Conservation (phyloP, 2,329 filamentous ascomycete species). For the Aureobasidium sp. region DNA sequence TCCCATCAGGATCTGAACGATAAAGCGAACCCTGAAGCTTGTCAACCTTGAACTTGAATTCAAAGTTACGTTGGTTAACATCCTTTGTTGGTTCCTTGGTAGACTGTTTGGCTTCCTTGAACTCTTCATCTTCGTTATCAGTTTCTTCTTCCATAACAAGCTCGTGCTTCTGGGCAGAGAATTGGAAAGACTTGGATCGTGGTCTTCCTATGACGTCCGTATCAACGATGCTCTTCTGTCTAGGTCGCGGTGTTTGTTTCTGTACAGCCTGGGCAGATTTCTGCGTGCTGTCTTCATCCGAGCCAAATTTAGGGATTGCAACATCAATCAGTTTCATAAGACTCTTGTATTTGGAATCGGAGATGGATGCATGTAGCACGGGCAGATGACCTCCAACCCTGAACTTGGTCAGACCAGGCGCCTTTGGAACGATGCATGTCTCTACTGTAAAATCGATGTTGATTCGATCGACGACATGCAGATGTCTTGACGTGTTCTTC, state of each 20-base stretch:
- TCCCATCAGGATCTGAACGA: constrained; percentile 69
- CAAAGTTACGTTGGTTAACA: constrained; percentile 82
- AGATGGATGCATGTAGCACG: constrained; percentile 81
- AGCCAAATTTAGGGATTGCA: constrained; percentile 74
- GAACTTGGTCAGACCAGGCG: constrained; percentile 83
- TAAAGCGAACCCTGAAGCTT: constrained; percentile 89
- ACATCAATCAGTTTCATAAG: constrained; percentile 95
- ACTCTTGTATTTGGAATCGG: constrained; percentile 93
- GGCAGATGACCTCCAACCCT: constrained; percentile 87
- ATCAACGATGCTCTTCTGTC: constrained; percentile 20
- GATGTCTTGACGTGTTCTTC: constrained; percentile 53
- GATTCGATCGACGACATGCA: constrained; percentile 92
- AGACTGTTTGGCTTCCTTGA: constrained; percentile 53
- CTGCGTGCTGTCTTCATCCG: constrained; percentile 26
- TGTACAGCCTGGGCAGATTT: background rate
- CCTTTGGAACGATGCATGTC: constrained; percentile 92
- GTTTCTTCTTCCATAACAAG: constrained; percentile 68
- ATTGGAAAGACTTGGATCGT: constrained; percentile 64
- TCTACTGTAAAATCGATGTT: constrained; percentile 97
- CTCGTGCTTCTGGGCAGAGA: constrained; percentile 61
- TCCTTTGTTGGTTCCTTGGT: constrained; percentile 43
- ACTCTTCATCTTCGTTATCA: constrained; percentile 48
- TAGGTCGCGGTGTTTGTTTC: constrained; percentile 17
- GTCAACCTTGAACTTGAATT: constrained; percentile 94
- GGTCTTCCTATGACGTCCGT: constrained; percentile 42